A percentile compares a stretch with the other conserved stretches of the same genome.
phyloP scores from a whole-genome alignment of 257 asterid genomes.

The Cordia subcordata region DNA sequence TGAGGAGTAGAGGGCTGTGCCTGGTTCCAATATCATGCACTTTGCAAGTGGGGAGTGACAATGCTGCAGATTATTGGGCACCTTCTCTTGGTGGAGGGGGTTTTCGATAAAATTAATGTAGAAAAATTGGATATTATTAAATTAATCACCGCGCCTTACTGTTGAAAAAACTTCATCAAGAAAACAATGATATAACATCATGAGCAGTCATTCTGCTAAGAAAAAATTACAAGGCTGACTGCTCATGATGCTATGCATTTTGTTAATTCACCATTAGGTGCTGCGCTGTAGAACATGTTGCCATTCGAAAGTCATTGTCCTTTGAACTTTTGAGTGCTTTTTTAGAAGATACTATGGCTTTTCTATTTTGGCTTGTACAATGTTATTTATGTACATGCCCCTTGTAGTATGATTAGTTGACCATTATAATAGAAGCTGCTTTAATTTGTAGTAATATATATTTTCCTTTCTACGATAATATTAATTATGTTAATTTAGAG shows the following conservation, averaged over 20 bases:
- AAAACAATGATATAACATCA: slow-evolving; percentile 75
- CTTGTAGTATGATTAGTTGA: no score
- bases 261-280: slow-evolving; percentile 16
- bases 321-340: no score
- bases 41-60: slow-evolving; percentile 65
- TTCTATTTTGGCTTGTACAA: background rate
- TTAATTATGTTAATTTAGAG: no score
- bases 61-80: slow-evolving; percentile 82
- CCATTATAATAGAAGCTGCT: background rate
- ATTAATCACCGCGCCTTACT: slow-evolving; percentile 8
- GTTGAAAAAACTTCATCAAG: slow-evolving; percentile 7
- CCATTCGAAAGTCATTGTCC: no score
- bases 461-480: no score
- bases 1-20: slow-evolving; percentile 77
- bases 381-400: background rate
- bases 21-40: slow-evolving; percentile 79
- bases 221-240: slow-evolving; percentile 51
- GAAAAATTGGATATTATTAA: background rate
- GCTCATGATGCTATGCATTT: slow-evolving; percentile 70
- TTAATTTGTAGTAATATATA: no score
- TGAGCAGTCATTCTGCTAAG: slow-evolving; percentile 70
- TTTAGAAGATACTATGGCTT: background rate
- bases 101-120: slow-evolving; percentile 37
- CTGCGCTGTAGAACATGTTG: slow-evolving; percentile 1
- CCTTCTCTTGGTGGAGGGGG: slow-evolving; percentile 48